Evolutionary conservation across 768 basidiomycete species (phyloP).

Genomic region (Wakefieldia striispora): DNA sequence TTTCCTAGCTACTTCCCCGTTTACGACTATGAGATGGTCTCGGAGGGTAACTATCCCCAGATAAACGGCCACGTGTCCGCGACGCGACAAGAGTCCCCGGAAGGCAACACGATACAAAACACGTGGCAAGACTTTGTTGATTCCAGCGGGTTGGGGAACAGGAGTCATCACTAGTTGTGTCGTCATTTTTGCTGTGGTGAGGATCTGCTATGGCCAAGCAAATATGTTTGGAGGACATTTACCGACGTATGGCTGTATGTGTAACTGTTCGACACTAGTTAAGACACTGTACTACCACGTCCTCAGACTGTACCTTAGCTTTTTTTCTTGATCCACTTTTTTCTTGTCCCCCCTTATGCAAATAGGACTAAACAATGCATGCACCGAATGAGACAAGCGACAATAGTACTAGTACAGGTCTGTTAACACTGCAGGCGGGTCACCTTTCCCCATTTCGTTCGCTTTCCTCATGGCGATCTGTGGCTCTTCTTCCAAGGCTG

Average conservation of each 20-base stretch:
- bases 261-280: slow-evolving; percentile 16
- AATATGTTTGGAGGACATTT: slow-evolving; percentile 10
- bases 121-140: slow-evolving; percentile 65
- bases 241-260: slow-evolving; percentile 9
- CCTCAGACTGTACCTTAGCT: slow-evolving; percentile 11
- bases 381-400: background rate
- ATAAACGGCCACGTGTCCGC: slow-evolving; percentile 38
- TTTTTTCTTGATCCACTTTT: slow-evolving; percentile 18
- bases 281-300: slow-evolving; percentile 2
- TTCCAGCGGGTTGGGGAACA: slow-evolving; percentile 22
- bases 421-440: slow-evolving; percentile 1
- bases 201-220: slow-evolving; percentile 7
- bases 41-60: slow-evolving; percentile 35
- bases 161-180: slow-evolving; percentile 10
- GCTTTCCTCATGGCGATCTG: slow-evolving; percentile 50
- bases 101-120: slow-evolving; percentile 54
- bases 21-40: slow-evolving; percentile 59
- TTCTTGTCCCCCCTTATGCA: background rate
- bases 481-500: slow-evolving; percentile 49
- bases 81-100: slow-evolving; percentile 45
- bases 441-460: slow-evolving; percentile 1
- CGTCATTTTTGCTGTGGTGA: slow-evolving; percentile 1
- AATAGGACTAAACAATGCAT: no score
- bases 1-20: slow-evolving; percentile 76
- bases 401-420: no score